Conservation (phyloP, 192 early-diverging fungal species). For the Jimgerdemannia lactiflua region DNA sequence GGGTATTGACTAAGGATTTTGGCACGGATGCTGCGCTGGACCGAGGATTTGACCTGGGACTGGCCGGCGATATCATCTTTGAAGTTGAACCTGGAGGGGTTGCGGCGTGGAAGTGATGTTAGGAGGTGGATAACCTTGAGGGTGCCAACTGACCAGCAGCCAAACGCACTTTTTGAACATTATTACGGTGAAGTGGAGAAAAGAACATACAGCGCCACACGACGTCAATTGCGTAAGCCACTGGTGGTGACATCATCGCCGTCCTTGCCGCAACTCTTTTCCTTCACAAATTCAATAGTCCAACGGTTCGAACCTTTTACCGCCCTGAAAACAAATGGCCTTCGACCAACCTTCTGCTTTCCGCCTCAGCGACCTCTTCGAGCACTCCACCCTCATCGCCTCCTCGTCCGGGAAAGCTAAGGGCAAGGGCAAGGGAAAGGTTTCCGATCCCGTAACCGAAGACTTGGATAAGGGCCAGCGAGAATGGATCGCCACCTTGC, state of each 20-base stretch:
- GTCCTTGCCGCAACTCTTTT: too few relatives aligned
- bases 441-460: neutral
- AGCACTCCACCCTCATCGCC: neutral
- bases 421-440: neutral
- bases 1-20: conserved; percentile 91
- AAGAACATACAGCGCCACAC: too few relatives aligned
- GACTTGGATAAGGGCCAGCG: neutral
- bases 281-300: too few relatives aligned
- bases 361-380: neutral
- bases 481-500: neutral
- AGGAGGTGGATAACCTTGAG: neutral
- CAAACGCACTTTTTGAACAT: conserved; percentile 3
- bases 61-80: conserved; percentile 83
- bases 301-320: too few relatives aligned
- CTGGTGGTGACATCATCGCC: too few relatives aligned
- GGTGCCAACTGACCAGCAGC: neutral
- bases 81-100: conserved; percentile 54
- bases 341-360: neutral
- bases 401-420: neutral
- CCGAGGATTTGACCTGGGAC: conserved; percentile 89
- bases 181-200: neutral
- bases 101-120: neutral
- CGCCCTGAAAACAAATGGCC: neutral
- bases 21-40: conserved; percentile 78
- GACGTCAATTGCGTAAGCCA: too few relatives aligned